These are phyloP conservation scores for Microcyclospora pomicola DNA, from an alignment of 2,329 filamentous ascomycete genomes.

Conservation along the genomic window DNA sequence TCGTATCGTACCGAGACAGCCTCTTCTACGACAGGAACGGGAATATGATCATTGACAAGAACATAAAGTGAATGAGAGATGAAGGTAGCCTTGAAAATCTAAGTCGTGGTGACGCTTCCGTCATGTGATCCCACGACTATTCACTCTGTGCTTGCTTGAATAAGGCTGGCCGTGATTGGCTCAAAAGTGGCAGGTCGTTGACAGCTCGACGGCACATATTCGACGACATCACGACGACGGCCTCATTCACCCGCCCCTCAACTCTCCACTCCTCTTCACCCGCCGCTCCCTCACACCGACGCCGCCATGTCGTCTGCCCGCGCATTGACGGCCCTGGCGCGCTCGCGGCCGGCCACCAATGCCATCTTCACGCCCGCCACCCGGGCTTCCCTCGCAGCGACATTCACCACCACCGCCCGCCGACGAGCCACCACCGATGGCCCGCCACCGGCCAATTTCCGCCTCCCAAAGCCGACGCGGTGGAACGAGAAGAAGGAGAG, in stretches of 20 bases:
- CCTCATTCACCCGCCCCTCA: background rate
- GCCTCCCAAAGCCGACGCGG: constrained; percentile 55
- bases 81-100: too few relatives aligned
- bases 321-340: constrained; percentile 35
- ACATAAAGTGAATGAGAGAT: too few relatives aligned
- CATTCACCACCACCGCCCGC: constrained; percentile 51
- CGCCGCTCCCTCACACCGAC: background rate
- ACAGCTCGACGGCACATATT: background rate
- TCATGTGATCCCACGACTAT: too few relatives aligned
- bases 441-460: constrained; percentile 67
- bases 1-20: too few relatives aligned
- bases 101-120: too few relatives aligned
- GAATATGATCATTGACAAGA: too few relatives aligned
- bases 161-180: too few relatives aligned
- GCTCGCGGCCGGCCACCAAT: constrained; percentile 28
- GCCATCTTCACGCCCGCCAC: constrained; percentile 25
- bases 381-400: constrained; percentile 34
- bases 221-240: background rate
- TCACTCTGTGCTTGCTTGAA: too few relatives aligned
- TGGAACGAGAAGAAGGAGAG: constrained; percentile 73
- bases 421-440: constrained; percentile 47
- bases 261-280: background rate
- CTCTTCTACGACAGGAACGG: too few relatives aligned
- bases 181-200: background rate
- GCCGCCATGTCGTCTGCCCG: constrained; percentile 32